Evolutionary conservation across 345 rosid species (phyloP).

Genomic region (Linum usitatissimum): DNA sequence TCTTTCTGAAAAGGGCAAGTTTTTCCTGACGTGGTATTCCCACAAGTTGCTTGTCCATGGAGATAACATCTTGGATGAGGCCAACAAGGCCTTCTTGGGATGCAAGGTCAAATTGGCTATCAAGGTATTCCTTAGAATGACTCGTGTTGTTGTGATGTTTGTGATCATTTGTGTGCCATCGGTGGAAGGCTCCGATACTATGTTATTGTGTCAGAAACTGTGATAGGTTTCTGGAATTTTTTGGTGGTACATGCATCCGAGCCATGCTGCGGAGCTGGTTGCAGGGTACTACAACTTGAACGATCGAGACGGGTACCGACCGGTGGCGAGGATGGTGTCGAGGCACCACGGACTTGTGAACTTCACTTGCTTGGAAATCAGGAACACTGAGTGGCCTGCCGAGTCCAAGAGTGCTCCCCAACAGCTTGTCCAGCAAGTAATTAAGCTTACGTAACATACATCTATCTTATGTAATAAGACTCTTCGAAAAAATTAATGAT

Average conservation of each 20-base stretch:
- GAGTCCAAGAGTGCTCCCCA: conserved; percentile 63
- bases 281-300: conserved; percentile 64
- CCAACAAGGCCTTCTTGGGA: conserved; percentile 57
- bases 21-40: conserved; percentile 77
- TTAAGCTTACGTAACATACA: conserved; percentile 17
- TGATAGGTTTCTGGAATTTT: conserved; percentile 68
- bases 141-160: not conserved
- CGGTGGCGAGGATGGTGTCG: conserved; percentile 58
- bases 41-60: conserved; percentile 61
- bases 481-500: too few relatives aligned
- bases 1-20: conserved; percentile 45
- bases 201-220: conserved; percentile 3
- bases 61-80: conserved; percentile 66
- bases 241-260: conserved; percentile 69
- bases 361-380: conserved; percentile 84
- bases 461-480: too few relatives aligned
- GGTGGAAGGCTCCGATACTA: not conserved
- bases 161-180: not conserved
- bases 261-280: conserved; percentile 82
- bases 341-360: conserved; percentile 58
- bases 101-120: conserved; percentile 73
- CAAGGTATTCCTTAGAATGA: conserved; percentile 30
- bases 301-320: conserved; percentile 68
- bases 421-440: conserved; percentile 79
- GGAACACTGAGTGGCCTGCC: conserved; percentile 44